Conservation (phyloP, 768 basidiomycete species). For the Naganishia onofrii region DNA sequence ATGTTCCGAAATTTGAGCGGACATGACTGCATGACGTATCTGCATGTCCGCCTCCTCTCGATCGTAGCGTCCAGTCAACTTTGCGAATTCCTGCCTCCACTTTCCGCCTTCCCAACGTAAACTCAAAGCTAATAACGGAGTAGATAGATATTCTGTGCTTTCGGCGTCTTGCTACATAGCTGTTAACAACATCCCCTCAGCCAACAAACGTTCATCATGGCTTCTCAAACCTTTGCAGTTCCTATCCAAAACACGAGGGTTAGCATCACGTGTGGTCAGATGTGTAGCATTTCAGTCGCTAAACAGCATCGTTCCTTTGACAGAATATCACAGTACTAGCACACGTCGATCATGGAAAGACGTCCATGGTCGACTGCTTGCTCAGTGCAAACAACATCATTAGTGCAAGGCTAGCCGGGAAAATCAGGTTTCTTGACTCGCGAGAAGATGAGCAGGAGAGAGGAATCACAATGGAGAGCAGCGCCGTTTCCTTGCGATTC, state of each 20-base stretch:
- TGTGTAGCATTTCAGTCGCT: neutral
- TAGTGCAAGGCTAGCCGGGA: slow-evolving; percentile 88
- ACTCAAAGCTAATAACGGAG: no score
- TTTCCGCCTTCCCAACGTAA: slow-evolving; percentile 1
- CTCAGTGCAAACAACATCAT: slow-evolving; percentile 98
- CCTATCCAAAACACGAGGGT: slow-evolving; percentile 48
- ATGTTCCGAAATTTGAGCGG: neutral
- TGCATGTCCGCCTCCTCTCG: neutral
- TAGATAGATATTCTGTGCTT: neutral
- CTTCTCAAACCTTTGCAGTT: slow-evolving; percentile 39
- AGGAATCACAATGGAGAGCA: slow-evolving; percentile 98
- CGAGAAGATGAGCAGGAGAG: slow-evolving; percentile 95
- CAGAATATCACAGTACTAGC: slow-evolving; percentile 62
- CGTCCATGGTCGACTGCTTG: slow-evolving; percentile 73
- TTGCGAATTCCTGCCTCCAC: neutral
- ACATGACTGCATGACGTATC: neutral
- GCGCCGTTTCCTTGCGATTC: slow-evolving; percentile 65
- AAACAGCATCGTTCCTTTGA: slow-evolving; percentile 68
- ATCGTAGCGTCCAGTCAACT: slow-evolving; percentile 4
- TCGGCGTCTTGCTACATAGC: neutral
- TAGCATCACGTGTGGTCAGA: slow-evolving; percentile 8
- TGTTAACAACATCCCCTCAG: neutral
- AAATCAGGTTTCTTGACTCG: slow-evolving; percentile 90
- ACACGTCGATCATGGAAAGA: slow-evolving; percentile 79
- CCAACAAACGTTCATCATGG: neutral